Percentiles rank a stretch among this genome's conserved stretches.
These are phyloP conservation scores for Candida mattraensis DNA, from an alignment of 805 yeast species.

Conservation along the genomic window DNA sequence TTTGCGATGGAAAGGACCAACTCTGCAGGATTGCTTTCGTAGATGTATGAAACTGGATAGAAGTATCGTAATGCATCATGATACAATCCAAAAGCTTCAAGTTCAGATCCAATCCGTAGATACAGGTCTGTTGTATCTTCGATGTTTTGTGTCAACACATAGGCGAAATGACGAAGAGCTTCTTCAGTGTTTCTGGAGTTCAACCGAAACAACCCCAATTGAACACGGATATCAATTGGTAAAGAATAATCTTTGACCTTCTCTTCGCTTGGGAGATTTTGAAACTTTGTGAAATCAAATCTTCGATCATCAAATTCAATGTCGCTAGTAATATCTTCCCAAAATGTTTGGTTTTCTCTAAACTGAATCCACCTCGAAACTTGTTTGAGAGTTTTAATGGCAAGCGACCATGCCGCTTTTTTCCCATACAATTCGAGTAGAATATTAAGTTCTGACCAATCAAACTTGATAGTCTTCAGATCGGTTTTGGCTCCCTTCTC, in stretches of 20 bases:
- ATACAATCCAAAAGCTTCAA: conserved; percentile 67
- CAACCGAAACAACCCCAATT: conserved; percentile 74
- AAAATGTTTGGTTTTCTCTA: conserved; percentile 61
- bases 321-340: conserved; percentile 63
- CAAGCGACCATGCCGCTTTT: conserved; percentile 61
- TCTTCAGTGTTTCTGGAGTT: conserved; percentile 63
- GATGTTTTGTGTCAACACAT: conserved; percentile 52
- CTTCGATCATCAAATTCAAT: conserved; percentile 82
- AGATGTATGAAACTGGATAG: conserved; percentile 53
- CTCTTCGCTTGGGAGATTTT: conserved; percentile 40
- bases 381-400: conserved; percentile 62
- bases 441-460: conserved; percentile 87
- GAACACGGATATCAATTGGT: conserved; percentile 86
- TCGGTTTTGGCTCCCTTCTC: conserved; percentile 24
- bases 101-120: conserved; percentile 70
- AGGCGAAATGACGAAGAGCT: conserved; percentile 68
- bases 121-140: conserved; percentile 70
- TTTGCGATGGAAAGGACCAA: conserved; percentile 64
- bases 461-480: conserved; percentile 54
- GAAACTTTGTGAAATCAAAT: conserved; percentile 44
- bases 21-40: conserved; percentile 51
- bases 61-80: conserved; percentile 76
- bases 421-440: conserved; percentile 76
- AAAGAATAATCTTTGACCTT: conserved; percentile 46
- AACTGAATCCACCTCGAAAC: conserved; percentile 82